Conservation (phyloP, 225 moss, liverwort and hornwort genomes). For the Bryoerythrophyllum caledonicum region DNA sequence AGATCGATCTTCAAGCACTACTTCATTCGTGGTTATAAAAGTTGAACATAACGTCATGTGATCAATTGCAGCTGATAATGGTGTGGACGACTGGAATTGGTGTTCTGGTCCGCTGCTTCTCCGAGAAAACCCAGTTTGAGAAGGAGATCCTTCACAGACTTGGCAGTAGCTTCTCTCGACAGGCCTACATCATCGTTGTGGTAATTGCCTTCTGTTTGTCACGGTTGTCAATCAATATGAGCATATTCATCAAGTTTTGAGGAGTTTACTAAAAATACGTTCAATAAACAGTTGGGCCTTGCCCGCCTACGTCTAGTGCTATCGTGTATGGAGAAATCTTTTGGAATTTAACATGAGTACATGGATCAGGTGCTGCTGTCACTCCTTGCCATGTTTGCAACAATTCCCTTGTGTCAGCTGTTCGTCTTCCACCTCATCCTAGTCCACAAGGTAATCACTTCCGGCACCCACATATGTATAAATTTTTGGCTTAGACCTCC, state of each 20-base stretch:
- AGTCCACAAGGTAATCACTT: conserved; percentile 67
- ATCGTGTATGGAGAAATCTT: too few relatives aligned
- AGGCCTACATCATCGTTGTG: conserved; percentile 76
- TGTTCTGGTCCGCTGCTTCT: conserved; percentile 80
- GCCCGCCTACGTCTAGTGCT: too few relatives aligned
- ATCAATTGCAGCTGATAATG: conserved; percentile 70
- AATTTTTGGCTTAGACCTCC: too few relatives aligned
- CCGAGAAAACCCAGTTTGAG: conserved; percentile 67
- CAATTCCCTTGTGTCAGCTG: conserved; percentile 79
- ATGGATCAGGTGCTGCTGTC: conserved; percentile 60
- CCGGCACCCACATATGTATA: neutral
- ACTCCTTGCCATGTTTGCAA: conserved; percentile 80
- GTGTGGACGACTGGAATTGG: conserved; percentile 84
- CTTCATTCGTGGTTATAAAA: too few relatives aligned
- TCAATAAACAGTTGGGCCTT: too few relatives aligned
- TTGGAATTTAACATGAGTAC: too few relatives aligned
- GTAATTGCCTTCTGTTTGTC: conserved; percentile 25
- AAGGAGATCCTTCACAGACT: conserved; percentile 73
- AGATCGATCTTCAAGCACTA: too few relatives aligned
- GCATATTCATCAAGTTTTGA: too few relatives aligned
- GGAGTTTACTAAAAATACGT: too few relatives aligned
- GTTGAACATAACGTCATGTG: neutral
- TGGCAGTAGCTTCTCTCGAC: conserved; percentile 92
- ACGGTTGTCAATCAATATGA: too few relatives aligned
- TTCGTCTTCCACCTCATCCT: conserved; percentile 93